Evolutionary conservation across 2,329 filamentous ascomycete species (phyloP).

Genomic region (Lasiodiplodia hormozganensis): DNA sequence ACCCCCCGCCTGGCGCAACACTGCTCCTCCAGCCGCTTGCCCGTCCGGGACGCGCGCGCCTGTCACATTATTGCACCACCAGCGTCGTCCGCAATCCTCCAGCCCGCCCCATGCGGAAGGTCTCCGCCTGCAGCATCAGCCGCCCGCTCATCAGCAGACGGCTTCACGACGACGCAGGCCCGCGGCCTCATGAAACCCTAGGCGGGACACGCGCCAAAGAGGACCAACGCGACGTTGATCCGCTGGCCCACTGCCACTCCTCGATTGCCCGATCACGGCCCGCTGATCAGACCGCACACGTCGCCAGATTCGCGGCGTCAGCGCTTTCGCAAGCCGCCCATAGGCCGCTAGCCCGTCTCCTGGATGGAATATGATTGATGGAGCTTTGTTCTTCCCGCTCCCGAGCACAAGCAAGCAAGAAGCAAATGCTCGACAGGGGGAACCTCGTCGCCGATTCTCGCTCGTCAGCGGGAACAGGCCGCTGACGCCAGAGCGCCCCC

Average conservation of each 20-base stretch:
- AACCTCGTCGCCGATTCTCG: constrained; percentile 10
- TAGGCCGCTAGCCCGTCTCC: constrained; percentile 22
- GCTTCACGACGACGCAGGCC: neutral
- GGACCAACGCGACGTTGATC: constrained; percentile 25
- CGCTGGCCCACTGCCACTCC: constrained; percentile 5
- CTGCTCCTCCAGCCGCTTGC: constrained; percentile 13
- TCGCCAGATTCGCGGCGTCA: constrained; percentile 20
- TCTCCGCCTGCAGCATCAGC: constrained; percentile 8
- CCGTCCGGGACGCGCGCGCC: constrained; percentile 9
- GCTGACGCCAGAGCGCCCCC: constrained; percentile 8
- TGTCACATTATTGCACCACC: neutral
- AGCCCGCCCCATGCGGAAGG: constrained; percentile 9
- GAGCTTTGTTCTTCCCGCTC: constrained; percentile 27
- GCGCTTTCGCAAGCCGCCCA: constrained; percentile 17
- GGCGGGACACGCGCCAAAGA: constrained; percentile 26
- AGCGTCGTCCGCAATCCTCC: neutral
- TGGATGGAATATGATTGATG: constrained; percentile 25
- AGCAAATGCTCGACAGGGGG: constrained; percentile 25
- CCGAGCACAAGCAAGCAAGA: constrained; percentile 21
- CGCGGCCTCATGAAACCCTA: constrained; percentile 10
- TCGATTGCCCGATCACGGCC: constrained; percentile 22
- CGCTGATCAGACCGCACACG: constrained; percentile 23
- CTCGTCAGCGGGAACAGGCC: constrained; percentile 14
- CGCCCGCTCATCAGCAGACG: neutral
- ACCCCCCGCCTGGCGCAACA: neutral